Conservation (phyloP, 441 rosid genomes). For the Metrosideros polymorpha region DNA sequence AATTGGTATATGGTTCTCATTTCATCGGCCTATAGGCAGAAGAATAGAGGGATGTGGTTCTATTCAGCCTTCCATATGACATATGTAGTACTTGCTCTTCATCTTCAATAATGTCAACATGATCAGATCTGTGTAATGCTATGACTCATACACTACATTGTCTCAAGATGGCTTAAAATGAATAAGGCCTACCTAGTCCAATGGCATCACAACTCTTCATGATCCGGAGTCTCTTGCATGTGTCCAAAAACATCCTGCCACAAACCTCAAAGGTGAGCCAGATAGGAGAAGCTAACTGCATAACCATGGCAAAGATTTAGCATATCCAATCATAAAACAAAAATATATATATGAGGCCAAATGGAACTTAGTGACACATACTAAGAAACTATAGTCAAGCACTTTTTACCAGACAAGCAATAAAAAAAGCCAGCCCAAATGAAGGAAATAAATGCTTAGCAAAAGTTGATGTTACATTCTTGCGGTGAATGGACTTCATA, state of each 20-base stretch:
- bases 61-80: not conserved
- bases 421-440: not conserved
- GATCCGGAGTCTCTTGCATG: slow-evolving; percentile 39
- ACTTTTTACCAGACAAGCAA: not conserved
- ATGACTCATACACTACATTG: not conserved
- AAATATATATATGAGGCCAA: not conserved
- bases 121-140: not conserved
- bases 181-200: slow-evolving; percentile 27
- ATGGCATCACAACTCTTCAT: slow-evolving; percentile 50
- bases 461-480: not conserved
- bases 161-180: not conserved
- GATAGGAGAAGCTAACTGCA: not conserved
- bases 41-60: not conserved
- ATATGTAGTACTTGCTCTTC: not conserved
- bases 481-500: not conserved
- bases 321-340: not conserved
- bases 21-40: not conserved
- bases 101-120: not conserved
- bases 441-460: not conserved
- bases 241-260: slow-evolving; percentile 36
- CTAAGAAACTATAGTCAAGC: not conserved
- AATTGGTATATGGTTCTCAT: not conserved
- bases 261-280: slow-evolving; percentile 1
- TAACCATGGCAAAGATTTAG: not conserved
- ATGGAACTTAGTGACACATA: not conserved